A percentile compares a stretch with the other conserved stretches of the same genome.
These are phyloP conservation scores for Diplodia mutila DNA, from an alignment of 2,329 filamentous ascomycete genomes.

Conservation along the genomic window DNA sequence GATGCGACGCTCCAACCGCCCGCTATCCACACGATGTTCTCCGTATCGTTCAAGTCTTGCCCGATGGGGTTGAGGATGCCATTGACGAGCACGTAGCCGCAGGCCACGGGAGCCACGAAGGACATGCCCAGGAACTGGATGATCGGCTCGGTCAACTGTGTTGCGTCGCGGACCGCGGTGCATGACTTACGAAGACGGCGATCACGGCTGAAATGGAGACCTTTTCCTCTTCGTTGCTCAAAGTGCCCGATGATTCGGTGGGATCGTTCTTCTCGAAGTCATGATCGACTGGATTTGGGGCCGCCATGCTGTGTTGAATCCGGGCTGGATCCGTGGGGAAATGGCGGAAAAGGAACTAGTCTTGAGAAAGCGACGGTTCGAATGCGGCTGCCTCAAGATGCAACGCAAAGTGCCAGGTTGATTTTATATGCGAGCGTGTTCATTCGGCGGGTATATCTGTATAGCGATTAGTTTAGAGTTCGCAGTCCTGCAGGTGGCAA, in stretches of 20 bases:
- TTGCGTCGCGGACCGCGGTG: neutral
- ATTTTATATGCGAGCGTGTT: neutral
- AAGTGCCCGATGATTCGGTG: neutral
- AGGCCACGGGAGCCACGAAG: constrained; percentile 32
- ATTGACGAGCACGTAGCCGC: constrained; percentile 32
- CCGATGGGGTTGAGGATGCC: constrained; percentile 32
- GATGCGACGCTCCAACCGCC: constrained; percentile 36
- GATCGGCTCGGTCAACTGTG: neutral
- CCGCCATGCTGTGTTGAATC: neutral
- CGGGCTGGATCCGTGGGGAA: neutral
- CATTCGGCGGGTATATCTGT: constrained; percentile 9
- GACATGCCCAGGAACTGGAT: constrained; percentile 32
- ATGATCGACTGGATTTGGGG: neutral
- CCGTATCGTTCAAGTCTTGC: constrained; percentile 28
- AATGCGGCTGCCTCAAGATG: neutral
- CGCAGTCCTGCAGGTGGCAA: neutral
- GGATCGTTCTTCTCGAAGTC: constrained; percentile 1
- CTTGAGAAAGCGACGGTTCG: neutral
- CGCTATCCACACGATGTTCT: constrained; percentile 35
- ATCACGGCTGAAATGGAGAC: constrained; percentile 11
- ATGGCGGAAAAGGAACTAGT: neutral
- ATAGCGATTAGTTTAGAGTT: constrained; percentile 1
- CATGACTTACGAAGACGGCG: constrained; percentile 17
- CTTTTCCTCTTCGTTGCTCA: constrained; percentile 5
- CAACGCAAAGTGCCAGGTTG: no score